These are phyloP conservation scores for Berkeleyomyces basicola DNA, from an alignment of 2,329 filamentous ascomycete genomes.

Conservation along the genomic window DNA sequence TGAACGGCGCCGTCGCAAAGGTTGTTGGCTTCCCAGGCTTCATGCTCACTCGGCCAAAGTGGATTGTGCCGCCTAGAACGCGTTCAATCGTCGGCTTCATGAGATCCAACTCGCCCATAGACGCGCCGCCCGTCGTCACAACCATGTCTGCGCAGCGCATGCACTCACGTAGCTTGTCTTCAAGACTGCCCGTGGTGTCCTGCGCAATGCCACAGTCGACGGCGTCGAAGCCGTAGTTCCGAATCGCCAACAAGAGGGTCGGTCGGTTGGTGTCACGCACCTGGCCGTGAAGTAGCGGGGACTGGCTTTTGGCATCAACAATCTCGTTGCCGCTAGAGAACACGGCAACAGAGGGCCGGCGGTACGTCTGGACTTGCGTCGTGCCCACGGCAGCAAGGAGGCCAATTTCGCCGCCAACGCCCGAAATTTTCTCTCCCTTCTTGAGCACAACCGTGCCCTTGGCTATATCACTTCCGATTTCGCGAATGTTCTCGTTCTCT, in stretches of 20 bases:
- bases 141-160: conserved; percentile 63
- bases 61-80: conserved; percentile 74
- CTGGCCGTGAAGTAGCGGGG: conserved; percentile 55
- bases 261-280: conserved; percentile 89
- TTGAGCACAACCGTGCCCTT: conserved; percentile 52
- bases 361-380: conserved; percentile 52
- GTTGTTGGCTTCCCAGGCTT: conserved; percentile 97
- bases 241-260: conserved; percentile 63
- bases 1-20: conserved; percentile 71
- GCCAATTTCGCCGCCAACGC: conserved; percentile 79
- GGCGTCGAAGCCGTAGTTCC: conserved; percentile 58
- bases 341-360: conserved; percentile 64
- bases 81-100: conserved; percentile 93
- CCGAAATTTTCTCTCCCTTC: conserved; percentile 68
- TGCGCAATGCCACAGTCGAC: conserved; percentile 75
- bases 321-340: conserved; percentile 93
- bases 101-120: conserved; percentile 94
- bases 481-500: conserved; percentile 73
- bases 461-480: conserved; percentile 75
- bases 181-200: conserved; percentile 57
- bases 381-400: conserved; percentile 74
- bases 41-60: conserved; percentile 93
- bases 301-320: conserved; percentile 51
- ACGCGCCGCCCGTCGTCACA: conserved; percentile 85
- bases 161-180: conserved; percentile 58